These are phyloP conservation scores for Saccharomycopsis crataegensis DNA, from an alignment of 1,139 yeast species.

Conservation along the genomic window DNA sequence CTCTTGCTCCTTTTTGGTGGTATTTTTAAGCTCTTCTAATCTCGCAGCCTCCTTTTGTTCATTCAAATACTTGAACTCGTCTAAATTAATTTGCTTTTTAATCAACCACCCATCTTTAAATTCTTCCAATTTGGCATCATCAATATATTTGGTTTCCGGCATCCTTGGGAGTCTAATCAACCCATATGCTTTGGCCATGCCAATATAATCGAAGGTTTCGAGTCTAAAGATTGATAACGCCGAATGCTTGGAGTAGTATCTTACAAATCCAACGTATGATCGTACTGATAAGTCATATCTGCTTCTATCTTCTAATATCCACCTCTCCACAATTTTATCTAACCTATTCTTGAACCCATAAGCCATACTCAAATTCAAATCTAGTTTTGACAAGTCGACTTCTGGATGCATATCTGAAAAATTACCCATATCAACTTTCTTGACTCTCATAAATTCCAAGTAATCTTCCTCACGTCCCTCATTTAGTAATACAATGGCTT, in stretches of 20 bases:
- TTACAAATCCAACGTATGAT: slow-evolving; percentile 76
- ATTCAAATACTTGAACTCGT: slow-evolving; percentile 57
- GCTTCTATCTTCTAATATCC: slow-evolving; percentile 66
- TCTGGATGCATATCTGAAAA: background rate
- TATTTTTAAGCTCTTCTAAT: slow-evolving; percentile 46
- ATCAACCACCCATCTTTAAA: slow-evolving; percentile 62
- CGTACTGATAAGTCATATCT: slow-evolving; percentile 74
- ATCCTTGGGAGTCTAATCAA: slow-evolving; percentile 79
- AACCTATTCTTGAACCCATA: slow-evolving; percentile 26
- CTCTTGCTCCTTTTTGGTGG: slow-evolving; percentile 30
- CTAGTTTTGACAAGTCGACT: background rate
- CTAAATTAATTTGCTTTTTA: slow-evolving; percentile 50
- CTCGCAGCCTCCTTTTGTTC: slow-evolving; percentile 57
- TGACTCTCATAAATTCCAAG: slow-evolving; percentile 56
- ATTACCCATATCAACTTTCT: slow-evolving; percentile 44
- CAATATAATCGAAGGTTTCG: slow-evolving; percentile 61
- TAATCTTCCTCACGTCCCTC: slow-evolving; percentile 73
- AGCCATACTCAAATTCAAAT: background rate
- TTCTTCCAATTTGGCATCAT: slow-evolving; percentile 31
- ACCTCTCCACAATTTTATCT: slow-evolving; percentile 37
- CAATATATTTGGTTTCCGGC: slow-evolving; percentile 70
- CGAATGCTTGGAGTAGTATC: slow-evolving; percentile 83
- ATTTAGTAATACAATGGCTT: slow-evolving; percentile 65
- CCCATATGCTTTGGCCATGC: slow-evolving; percentile 71
- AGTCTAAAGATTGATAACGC: slow-evolving; percentile 85